Base-by-base conservation (phyloP, 2,329 filamentous ascomycete genomes). In the Phaeophleospora eucalypticola region DNA sequence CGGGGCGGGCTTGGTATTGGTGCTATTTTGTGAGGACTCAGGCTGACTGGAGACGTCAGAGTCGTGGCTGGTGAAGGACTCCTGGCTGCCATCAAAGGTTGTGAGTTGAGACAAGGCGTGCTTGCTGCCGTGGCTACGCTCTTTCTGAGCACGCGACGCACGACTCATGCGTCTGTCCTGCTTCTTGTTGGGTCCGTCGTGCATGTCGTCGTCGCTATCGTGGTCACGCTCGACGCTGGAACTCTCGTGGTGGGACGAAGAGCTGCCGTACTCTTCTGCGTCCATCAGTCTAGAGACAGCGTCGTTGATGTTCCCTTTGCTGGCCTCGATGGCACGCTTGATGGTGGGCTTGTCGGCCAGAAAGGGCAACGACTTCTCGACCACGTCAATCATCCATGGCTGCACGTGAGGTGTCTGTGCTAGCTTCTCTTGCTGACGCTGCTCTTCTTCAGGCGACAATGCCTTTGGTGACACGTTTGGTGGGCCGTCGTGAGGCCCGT, bases 401-500 rank as follows among this genome's bases (percentile, higher is more conserved):
- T 71, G 66, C 20, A 76, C 71, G 41, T 72, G 63, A 20, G 69
- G 69, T 60, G 56, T 62, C 36, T 65, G 62, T 44, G 64, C 58
- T 35, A 66, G 63, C 56, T 60, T 67, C 48, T 65, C 62, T 49
- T 64, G 62, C 49, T 68, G 65, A 35, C 59, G 63, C 40, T 53
- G 58, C 46, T 70, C 68, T 49, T 73, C 73, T 51, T 71, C 68
- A 1, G 66, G 58, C 53, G 63, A 62, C 51, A 70, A 60, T 4
- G 52, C 63, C 53, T 61, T 66, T 36, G 57, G 54, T 42, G 59
- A 60, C 29, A 82, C 73, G 16, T 71, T 61, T 9, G 80, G 80
- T 27, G 71, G 67, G 39, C 81, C 82, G 21, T 68, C 71, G 60
- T 82, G 79, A 6, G 79, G 79, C 4, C 80, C 81, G 51, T 77